Percentiles rank a stretch among this genome's conserved stretches.
phyloP scores from a whole-genome alignment of 108 stramenopile species.

The Nannochloropsis gaditana region DNA sequence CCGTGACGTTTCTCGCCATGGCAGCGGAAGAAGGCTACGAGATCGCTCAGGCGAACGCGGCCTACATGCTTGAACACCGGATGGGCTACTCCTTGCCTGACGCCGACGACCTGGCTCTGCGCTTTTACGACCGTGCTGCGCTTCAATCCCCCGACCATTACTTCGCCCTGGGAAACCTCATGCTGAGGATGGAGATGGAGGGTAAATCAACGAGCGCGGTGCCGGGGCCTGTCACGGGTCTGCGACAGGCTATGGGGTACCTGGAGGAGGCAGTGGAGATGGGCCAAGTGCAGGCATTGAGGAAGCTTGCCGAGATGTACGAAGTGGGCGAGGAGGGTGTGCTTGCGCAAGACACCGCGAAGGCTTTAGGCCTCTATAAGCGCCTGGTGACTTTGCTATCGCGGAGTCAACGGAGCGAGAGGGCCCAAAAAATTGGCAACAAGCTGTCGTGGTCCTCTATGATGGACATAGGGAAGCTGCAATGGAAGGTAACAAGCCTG shows the following conservation, averaged over 20 bases:
- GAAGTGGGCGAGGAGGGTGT: slow-evolving; percentile 6
- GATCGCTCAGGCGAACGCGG: background rate
- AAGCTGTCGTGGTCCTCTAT: background rate
- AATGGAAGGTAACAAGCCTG: slow-evolving; percentile 4
- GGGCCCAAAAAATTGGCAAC: background rate
- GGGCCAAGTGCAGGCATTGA: background rate
- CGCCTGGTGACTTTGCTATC: background rate
- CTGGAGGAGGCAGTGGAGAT: background rate
- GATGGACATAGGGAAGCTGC: background rate
- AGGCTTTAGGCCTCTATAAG: background rate
- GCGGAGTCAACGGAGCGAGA: background rate
- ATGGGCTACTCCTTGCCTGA: background rate
- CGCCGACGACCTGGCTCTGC: slow-evolving; percentile 13
- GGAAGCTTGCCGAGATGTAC: background rate
- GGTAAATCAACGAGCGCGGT: background rate
- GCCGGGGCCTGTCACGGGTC: background rate
- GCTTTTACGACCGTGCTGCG: background rate
- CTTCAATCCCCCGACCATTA: background rate
- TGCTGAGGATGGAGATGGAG: background rate
- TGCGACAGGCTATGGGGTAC: background rate
- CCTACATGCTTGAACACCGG: slow-evolving; percentile 1
- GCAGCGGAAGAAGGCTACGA: background rate
- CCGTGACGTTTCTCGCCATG: background rate
- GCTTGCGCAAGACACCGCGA: background rate
- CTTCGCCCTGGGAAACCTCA: slow-evolving; percentile 1